Evolutionary conservation across 2,329 filamentous ascomycete species (phyloP).

Genomic region (Cyphellophora attinorum): DNA sequence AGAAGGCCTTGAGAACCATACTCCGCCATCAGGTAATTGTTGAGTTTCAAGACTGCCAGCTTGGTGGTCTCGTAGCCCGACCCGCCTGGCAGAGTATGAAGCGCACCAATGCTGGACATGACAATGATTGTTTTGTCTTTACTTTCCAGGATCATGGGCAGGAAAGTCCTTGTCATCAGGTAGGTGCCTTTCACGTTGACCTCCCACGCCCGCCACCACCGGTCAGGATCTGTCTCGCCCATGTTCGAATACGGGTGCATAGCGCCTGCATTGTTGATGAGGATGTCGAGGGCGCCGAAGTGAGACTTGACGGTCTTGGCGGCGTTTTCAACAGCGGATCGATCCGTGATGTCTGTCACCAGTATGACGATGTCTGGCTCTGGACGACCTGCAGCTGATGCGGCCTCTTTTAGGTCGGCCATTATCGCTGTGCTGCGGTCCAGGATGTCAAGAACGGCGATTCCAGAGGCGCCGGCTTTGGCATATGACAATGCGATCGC

Average conservation of each 20-base stretch:
- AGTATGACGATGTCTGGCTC: constrained; percentile 34
- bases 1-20: constrained; percentile 25
- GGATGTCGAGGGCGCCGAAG: constrained; percentile 20
- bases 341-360: constrained; percentile 32
- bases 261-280: constrained; percentile 18
- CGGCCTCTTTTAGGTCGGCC: constrained; percentile 24
- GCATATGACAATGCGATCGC: constrained; percentile 24
- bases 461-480: constrained; percentile 28
- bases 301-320: constrained; percentile 22
- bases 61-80: constrained; percentile 40
- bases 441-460: constrained; percentile 46
- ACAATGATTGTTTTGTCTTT: constrained; percentile 24
- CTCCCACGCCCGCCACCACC: constrained; percentile 39
- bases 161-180: constrained; percentile 15
- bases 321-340: constrained; percentile 25
- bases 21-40: constrained; percentile 36
- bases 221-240: constrained; percentile 21
- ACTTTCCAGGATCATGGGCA: constrained; percentile 24
- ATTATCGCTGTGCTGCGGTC: constrained; percentile 28
- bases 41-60: constrained; percentile 34
- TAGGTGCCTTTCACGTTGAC: constrained; percentile 41
- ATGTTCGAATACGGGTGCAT: constrained; percentile 15
- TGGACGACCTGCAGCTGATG: constrained; percentile 25
- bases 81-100: constrained; percentile 22
- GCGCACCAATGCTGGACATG: constrained; percentile 31